A percentile compares a stretch with the other conserved stretches of the same genome.
Evolutionary conservation across 345 rosid species (phyloP).

Genomic region (Brassica nigra): DNA sequence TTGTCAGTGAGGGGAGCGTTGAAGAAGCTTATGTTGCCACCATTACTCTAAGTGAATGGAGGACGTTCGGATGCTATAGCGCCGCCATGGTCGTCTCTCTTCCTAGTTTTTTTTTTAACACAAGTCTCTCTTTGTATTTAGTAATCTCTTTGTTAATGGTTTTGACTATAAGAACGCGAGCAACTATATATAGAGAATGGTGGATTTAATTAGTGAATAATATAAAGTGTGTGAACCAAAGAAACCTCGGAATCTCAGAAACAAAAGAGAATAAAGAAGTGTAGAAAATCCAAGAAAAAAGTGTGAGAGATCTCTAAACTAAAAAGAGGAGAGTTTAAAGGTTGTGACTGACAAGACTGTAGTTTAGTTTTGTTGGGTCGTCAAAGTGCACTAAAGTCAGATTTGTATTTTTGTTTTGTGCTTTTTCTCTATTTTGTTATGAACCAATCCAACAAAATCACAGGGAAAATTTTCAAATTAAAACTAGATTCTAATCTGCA

Average conservation of each 20-base stretch:
- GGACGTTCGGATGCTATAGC: conserved; percentile 51
- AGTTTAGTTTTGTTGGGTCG: conserved; percentile 18
- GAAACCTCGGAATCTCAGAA: conserved; percentile 12
- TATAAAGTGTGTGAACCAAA: background rate
- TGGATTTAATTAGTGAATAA: background rate
- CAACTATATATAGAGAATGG: background rate
- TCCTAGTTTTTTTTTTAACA: background rate
- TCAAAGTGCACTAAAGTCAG: conserved; percentile 23
- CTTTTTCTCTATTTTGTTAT: no score
- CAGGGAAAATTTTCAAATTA: no score
- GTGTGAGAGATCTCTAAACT: conserved; percentile 1
- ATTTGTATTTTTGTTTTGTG: background rate
- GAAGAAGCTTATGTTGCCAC: conserved; percentile 55
- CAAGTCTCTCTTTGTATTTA: background rate
- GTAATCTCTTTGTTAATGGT: background rate
- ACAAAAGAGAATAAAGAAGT: background rate
- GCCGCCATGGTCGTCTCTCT: conserved; percentile 39
- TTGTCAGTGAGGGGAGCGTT: conserved; percentile 63
- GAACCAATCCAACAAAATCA: no score
- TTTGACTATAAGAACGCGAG: background rate
- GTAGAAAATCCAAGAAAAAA: conserved; percentile 2
- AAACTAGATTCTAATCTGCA: no score
- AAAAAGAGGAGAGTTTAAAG: conserved; percentile 1
- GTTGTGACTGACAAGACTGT: conserved; percentile 8
- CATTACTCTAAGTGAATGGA: conserved; percentile 75